phyloP scores from a whole-genome alignment of 164 flowering plant species.

The Akebia trifoliata region DNA sequence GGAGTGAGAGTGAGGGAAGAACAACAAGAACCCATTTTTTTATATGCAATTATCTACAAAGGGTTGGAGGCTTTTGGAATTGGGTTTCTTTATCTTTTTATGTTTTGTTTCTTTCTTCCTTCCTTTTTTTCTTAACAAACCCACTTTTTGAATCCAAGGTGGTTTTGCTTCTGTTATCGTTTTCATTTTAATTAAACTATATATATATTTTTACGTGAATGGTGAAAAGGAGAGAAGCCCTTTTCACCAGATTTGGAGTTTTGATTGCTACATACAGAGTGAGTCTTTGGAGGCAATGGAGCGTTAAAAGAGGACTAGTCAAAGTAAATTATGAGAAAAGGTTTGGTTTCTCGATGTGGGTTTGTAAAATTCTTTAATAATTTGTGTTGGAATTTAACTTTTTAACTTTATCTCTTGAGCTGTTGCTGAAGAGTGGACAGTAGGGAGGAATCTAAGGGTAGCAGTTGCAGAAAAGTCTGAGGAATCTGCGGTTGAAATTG shows the following conservation, averaged over 20 bases:
- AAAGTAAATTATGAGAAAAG: conserved; percentile 6
- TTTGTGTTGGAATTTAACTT: not conserved
- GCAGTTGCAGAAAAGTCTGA: conserved; percentile 16
- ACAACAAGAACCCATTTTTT: conserved; percentile 10
- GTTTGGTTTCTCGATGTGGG: conserved; percentile 10
- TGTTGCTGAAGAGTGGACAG: conserved; percentile 9
- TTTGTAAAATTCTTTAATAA: not conserved
- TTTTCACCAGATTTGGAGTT: conserved; percentile 14
- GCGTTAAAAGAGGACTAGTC: conserved; percentile 15
- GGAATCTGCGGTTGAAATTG: conserved; percentile 19
- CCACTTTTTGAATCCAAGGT: conserved; percentile 31
- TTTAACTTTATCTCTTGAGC: conserved; percentile 11
- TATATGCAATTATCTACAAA: conserved; percentile 11
- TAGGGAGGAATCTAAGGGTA: conserved; percentile 21
- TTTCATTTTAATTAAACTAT: conserved; percentile 20
- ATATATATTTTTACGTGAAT: conserved; percentile 26
- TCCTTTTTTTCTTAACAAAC: conserved; percentile 9
- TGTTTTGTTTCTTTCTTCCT: conserved; percentile 13
- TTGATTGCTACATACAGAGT: not conserved
- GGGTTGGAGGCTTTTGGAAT: conserved; percentile 6
- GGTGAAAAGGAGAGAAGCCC: conserved; percentile 32
- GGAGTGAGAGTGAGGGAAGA: conserved; percentile 26
- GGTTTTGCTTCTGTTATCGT: conserved; percentile 25
- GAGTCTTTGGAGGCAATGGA: conserved; percentile 13
- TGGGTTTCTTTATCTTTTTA: conserved; percentile 9